phyloP scores from a whole-genome alignment of 371 early-diverging fungal species.

The Polyrhizophydium stewartii region DNA sequence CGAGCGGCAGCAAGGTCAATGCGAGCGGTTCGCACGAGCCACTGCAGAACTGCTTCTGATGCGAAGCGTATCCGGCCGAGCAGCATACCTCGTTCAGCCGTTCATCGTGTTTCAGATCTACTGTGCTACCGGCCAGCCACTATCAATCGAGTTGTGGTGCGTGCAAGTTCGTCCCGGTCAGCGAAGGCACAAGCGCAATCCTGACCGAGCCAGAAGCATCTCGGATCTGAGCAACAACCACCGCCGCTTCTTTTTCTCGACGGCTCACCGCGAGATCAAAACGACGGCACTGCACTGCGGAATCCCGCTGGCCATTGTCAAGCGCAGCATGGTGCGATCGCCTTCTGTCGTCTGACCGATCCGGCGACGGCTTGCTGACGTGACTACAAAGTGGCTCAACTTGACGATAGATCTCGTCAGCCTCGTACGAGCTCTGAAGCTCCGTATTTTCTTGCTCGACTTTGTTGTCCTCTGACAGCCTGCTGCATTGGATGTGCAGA shows the following conservation, averaged over 20 bases:
- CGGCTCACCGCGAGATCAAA: conserved; percentile 23
- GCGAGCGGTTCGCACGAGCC: not conserved
- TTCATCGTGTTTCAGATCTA: conserved; percentile 29
- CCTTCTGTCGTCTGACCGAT: not conserved
- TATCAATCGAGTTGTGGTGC: conserved; percentile 24
- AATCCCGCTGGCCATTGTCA: conserved; percentile 20
- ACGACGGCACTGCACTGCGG: conserved; percentile 32
- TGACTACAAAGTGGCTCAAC: conserved; percentile 37
- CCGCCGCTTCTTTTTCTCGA: conserved; percentile 31
- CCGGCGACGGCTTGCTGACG: too few species aligned
- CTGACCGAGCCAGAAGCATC: too few species aligned
- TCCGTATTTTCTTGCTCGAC: too few species aligned
- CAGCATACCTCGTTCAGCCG: conserved; percentile 35
- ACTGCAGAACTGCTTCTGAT: not conserved
- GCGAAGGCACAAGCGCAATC: too few species aligned
- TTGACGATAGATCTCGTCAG: conserved; percentile 26
- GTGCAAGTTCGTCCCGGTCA: too few species aligned
- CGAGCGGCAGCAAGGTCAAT: conserved; percentile 25
- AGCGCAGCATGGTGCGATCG: conserved; percentile 17
- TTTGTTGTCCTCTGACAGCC: too few species aligned
- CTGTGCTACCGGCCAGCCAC: conserved; percentile 17
- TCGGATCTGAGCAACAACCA: conserved; percentile 27
- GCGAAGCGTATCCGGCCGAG: not conserved
- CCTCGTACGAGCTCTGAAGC: too few species aligned
- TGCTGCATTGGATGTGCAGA: too few species aligned